Evolutionary conservation across 2,329 filamentous ascomycete genomes (phyloP), one percentile per base, ranked within the genome.

Genomic region (Lecanosticta acicola): DNA sequence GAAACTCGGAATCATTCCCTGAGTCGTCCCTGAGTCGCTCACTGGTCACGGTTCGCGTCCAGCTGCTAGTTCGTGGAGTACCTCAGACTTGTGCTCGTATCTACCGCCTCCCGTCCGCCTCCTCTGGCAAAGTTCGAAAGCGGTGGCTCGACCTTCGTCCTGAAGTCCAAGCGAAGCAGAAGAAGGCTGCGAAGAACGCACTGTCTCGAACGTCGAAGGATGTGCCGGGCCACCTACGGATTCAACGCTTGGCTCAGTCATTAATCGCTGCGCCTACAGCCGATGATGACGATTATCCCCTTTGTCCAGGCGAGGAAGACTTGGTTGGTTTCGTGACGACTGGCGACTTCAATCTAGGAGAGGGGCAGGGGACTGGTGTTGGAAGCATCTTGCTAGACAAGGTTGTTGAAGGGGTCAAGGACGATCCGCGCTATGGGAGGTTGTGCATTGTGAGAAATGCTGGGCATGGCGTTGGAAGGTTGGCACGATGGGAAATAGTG

Each of bases 311-410:
- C 8, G 81, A 81, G 51, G 73, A 78, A 17, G 86, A 96, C 63
- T 73, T 97, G 10, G 79, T 97, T 41, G 93, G 93, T 0, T 98
- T 94, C 63, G 83, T 96, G 18, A 96, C 89, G 2, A 85, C 84
- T 1, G 93, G 91, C 0, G 84, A 86, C 41, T 95, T 84, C 64
- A 89, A 84, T 59, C 76, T 97, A 1, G 78, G 80, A 2, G 80
- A 85, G 53, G 93, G 91, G 0, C 78, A 76, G 54, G 86, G 84
- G 1, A 81, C 81, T 13, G 91, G 83, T 0, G 74, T 97, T 48
- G 93, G 85, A 0, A 83, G 78, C 40, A 62, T 97, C 19, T 71
- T 80, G 11, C 70, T 83, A 1, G 71, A 72, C 3, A 83, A 75
- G 63, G 74, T 85, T 1, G 48, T 77, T 3, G 67, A 73, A 44